Evolutionary conservation across 768 basidiomycete species (phyloP), one percentile per base, ranked within the genome.

Genomic region (Trametes gibbosa): DNA sequence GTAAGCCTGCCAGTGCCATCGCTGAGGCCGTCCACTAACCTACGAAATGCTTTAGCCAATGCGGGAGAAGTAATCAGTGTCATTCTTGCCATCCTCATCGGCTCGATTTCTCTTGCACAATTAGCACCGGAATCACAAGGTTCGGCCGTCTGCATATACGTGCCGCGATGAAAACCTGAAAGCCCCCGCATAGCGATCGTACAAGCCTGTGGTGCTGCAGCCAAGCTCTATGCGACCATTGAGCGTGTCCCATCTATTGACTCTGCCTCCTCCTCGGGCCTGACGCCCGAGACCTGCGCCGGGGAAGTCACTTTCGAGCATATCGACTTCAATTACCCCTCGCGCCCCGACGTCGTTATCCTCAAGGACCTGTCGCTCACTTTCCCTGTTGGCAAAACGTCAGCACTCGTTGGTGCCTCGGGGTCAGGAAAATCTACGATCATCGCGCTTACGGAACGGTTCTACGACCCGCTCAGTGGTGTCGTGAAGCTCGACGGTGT

Each of bases 51-150:
- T 43, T 5, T 59, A 86, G 88, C 85, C 23, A 77, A 76, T 47
- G 77, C 88, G 7, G 95, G 93, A 13, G 65, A 78, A 14, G 84
- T 97, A 54, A 81, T 97, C 55, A 96, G 89, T 65, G 92, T 93
- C 40, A 83, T 95, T 72, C 73, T 91, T 63, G 80, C 90, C 49
- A 85, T 95, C 67, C 74, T 95, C 41, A 92, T 94, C 65, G 94
- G 94, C 66, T 90, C 92, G 1, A 94, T 97, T 78, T 92, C 91
- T 16, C 77, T 95, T 53, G 90, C 86, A 2, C 66, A 90, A 68
- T 74, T 97, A 50, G 89, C 90, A 0, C 96, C 96, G 1, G 93
- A 97, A 70, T 76, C 94, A 76, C 89, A 90, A 82, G 86, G 88
- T 85, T 48, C 27, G 74, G 56, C 6, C 12, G 7, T 45, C 3